Base-by-base conservation (phyloP, 2,329 filamentous ascomycete species). In the Aspergillus transmontanensis region DNA sequence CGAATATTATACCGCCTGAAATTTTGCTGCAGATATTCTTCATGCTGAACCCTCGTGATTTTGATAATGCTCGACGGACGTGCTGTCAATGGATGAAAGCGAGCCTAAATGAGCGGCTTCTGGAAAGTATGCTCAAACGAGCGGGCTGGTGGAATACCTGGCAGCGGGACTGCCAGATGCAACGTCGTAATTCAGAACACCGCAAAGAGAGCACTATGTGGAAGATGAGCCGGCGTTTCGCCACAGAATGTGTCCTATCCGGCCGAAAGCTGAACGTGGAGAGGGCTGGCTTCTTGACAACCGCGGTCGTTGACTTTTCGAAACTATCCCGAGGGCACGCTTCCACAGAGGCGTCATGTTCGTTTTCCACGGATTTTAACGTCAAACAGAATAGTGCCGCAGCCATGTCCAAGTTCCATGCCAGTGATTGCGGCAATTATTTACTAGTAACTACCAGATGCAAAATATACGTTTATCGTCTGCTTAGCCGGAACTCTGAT, bases 1-100 rank as follows among this genome's bases (percentile, higher is more conserved):
- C 75, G 55, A 80, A 77, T 59, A 59, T 69, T 36, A 61, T 81
- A 19, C 84, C 85, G 1, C 68, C 74, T 11, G 85, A 87, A 67
- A 79, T 86, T 23, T 57, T 86, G 1, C 78, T 83, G 51, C 75
- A 82, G 7, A 80, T 86, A 6, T 84, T 81, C 63, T 66, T 64
- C 6, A 76, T 80, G 66, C 72, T 86, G 4, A 68, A 73, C 16
- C 83, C 84, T 0, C 73, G 75, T 28, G 81, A 84, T 67, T 90
- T 89, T 72, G 84, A 90, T 68, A 80, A 85, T 59, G 86, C 87
- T 19, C 82, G 88, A 21, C 84, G 86, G 65, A 83, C 83, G 21
- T 90, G 87, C 69, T 82, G 83, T 53, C 74, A 76, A 41, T 90
- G 86, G 88, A 86, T 89, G 78, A 74, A 82, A 43, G 82, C 82